Percentiles rank a stretch among this genome's conserved stretches.
These are phyloP conservation scores for Penicillium soppii DNA, from an alignment of 495 filamentous ascomycete genomes.

Conservation along the genomic window DNA sequence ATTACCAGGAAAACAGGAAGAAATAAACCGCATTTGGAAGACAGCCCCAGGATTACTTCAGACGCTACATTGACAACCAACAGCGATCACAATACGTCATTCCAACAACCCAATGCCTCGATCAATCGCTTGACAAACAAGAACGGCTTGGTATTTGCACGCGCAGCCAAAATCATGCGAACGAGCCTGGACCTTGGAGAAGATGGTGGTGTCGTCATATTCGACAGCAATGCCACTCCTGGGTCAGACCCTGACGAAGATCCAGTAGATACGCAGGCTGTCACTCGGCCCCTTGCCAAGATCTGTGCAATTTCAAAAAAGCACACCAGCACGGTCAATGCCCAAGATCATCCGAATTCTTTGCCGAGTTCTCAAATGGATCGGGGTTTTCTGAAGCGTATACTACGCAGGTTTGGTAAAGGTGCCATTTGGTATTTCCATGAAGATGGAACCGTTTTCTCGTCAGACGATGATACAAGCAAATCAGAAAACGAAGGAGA, in stretches of 20 bases:
- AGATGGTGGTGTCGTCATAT: conserved; percentile 43
- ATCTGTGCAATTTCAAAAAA: conserved; percentile 9
- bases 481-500: background rate
- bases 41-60: no score
- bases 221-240: conserved; percentile 12
- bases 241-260: conserved; percentile 1
- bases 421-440: conserved; percentile 21
- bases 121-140: no score
- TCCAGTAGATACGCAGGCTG: background rate
- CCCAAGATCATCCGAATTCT: background rate
- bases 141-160: conserved; percentile 27
- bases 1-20: background rate
- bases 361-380: conserved; percentile 7
- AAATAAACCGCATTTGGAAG: no score
- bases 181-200: conserved; percentile 41
- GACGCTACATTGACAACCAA: background rate
- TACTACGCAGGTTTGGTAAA: background rate
- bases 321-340: background rate
- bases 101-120: no score
- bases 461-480: conserved; percentile 14
- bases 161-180: conserved; percentile 44
- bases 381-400: conserved; percentile 10
- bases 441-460: conserved; percentile 5
- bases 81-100: conserved; percentile 3
- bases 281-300: background rate